phyloP scores from a whole-genome alignment of 768 basidiomycete species.

The Hirschioporus abietinus region DNA sequence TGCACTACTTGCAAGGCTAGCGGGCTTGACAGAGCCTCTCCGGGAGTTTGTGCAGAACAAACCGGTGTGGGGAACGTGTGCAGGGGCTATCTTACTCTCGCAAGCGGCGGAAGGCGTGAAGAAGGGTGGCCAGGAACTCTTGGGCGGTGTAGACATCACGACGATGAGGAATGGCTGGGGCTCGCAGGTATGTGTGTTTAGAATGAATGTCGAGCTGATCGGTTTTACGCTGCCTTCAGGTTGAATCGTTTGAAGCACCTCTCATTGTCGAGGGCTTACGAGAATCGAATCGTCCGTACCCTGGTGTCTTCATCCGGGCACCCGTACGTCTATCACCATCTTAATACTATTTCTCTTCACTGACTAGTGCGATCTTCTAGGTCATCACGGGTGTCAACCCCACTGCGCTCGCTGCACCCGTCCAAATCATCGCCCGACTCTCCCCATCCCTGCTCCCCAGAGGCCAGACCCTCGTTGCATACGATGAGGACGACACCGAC shows the following conservation, averaged over 20 bases:
- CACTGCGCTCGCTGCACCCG: constrained; percentile 44
- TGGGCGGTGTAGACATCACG: constrained; percentile 74
- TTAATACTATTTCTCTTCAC: constrained; percentile 1
- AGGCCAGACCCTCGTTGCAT: constrained; percentile 30
- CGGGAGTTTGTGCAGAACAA: constrained; percentile 63
- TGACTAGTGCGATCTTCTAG: constrained; percentile 29
- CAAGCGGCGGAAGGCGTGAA: constrained; percentile 70
- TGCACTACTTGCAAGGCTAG: constrained; percentile 63
- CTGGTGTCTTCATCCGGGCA: constrained; percentile 90
- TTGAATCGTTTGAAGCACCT: constrained; percentile 87
- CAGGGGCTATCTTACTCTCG: constrained; percentile 87
- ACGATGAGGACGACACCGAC: constrained; percentile 39
- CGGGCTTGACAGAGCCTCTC: constrained; percentile 78
- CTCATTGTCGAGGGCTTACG: constrained; percentile 60
- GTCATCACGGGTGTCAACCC: constrained; percentile 54
- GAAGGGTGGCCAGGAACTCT: constrained; percentile 81
- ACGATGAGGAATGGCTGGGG: constrained; percentile 92
- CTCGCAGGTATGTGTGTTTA: constrained; percentile 56
- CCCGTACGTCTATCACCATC: constrained; percentile 47
- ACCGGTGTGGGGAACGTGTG: constrained; percentile 94
- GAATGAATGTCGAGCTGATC: background rate
- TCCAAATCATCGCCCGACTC: constrained; percentile 68
- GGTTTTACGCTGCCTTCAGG: constrained; percentile 32
- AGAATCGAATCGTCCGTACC: constrained; percentile 58
- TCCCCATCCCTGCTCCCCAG: constrained; percentile 44